Evolutionary conservation across 805 yeast species (phyloP), one percentile per base, ranked within the genome.

Genomic region (Metschnikowia cubensis): DNA sequence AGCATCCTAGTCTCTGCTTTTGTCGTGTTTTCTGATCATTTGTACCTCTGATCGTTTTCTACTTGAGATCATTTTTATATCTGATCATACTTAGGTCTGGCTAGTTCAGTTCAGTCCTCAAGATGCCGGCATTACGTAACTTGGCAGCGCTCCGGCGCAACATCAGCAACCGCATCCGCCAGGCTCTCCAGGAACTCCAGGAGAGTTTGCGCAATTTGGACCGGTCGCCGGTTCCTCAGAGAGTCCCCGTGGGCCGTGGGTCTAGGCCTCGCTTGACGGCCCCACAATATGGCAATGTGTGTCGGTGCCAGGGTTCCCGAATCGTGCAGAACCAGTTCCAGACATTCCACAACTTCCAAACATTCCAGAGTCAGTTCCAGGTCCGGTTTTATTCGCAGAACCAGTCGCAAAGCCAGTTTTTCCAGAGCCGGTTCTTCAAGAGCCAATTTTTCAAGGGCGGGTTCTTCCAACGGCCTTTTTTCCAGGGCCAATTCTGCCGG

Each of bases 111-210:
- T 18, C 3, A 25, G 4, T 25, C 11, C 29, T 25, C 29, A n/a
- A 10, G 4, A 51, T 55, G 59, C 33, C 60, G 3, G 51, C 51
- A 4, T 35, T 50, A 14, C 72, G 71, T 61, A 77, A 78, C 62
- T 67, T 79, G 59, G 66, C 77, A 34, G 66, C 77, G 51, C 68
- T 71, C 45, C 58, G 59, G 52, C 68, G 76, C 45, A 73, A 69
- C 57, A 70, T 81, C 18, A 75, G 79, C 34, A 67, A 73, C 54
- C 77, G 75, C 49, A 66, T 76, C 51, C 73, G 75, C 50, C 73
- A 74, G 59, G 71, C 74, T 29, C 67, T 80, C 22, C 76, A 77
- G 54, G 83, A 80, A 51, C 65, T 80, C 48, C 71, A 74, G 34
- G 55, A 53, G 56, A 66, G 56, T 32, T 51, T 68, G 35, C 55